Evolutionary conservation across 2,329 filamentous ascomycete genomes (phyloP), one percentile per base, ranked within the genome.

Genomic region (Colletotrichum sp.): DNA sequence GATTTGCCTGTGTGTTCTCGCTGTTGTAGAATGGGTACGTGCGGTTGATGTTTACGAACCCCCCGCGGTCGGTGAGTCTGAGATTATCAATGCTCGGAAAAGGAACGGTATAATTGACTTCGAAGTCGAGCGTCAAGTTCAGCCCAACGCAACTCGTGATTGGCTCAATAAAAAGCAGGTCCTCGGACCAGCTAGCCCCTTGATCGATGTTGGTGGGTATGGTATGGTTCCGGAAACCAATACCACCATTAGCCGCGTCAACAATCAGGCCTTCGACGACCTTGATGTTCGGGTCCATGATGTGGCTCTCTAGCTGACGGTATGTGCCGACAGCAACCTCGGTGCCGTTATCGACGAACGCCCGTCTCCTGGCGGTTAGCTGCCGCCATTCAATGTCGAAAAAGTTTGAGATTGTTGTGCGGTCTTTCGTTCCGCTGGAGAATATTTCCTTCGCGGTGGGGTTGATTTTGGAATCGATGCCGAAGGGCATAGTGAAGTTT

Each of bases 161-260:
- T 1, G 88, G 88, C 75, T 88, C 84, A 13, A 89, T 76, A 77
- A 88, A 89, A 1, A 89, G 83, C 7, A 90, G 63, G 70, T 89
- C 87, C 72, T 90, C 88, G 0, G 81, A 80, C 88, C 88, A 89
- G 3, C 79, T 81, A 8, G 82, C 85, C 0, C 87, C 88, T 55
- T 81, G 82, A 2, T 75, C 32, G 3, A 83, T 76, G 1, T 78
- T 79, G 1, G 77, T 57, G 2, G 88, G 88, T 0, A 83, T 72
- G 0, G 84, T 88, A 73, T 88, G 87, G 75, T 88, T 88, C 28
- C 88, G 83, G 12, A 89, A 85, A 0, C 87, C 87, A 24, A 89
- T 81, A 0, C 86, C 86, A 1, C 87, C 87, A 21, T 80, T 81
- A 28, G 80, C 78, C 28, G 82, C 83, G 73, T 89, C 86, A 0